phyloP scores from a whole-genome alignment of 2,329 filamentous ascomycete genomes.

The Teratosphaeria nubilosa region DNA sequence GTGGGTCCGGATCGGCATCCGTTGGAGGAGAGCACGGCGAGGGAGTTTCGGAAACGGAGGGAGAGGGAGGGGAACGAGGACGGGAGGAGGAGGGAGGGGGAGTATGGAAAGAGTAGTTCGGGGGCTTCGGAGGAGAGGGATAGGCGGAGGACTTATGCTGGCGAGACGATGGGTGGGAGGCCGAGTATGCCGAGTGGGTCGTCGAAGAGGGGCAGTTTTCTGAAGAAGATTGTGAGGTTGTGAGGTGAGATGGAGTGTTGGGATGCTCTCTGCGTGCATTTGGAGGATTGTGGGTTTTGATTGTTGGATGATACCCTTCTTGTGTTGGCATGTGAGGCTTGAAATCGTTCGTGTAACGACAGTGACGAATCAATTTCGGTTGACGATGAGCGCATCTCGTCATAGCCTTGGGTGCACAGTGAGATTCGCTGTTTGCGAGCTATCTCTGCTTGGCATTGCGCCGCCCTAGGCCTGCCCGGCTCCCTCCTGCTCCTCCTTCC shows the following conservation, averaged over 20 bases:
- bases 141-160: constrained; percentile 18
- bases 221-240: constrained; percentile 35
- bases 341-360: neutral
- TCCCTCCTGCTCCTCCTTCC: constrained; percentile 41
- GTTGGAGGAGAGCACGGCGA: constrained; percentile 19
- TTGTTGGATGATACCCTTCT: neutral
- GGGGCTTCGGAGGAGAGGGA: constrained; percentile 25
- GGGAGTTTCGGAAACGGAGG: constrained; percentile 20
- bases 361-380: neutral
- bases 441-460: too few species aligned
- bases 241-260: neutral
- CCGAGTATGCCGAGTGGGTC: constrained; percentile 21
- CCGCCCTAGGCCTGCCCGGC: neutral
- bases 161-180: constrained; percentile 21
- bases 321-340: neutral
- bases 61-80: constrained; percentile 12
- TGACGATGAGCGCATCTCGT: too few species aligned
- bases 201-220: constrained; percentile 35
- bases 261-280: neutral
- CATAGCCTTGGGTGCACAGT: too few species aligned
- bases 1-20: constrained; percentile 11
- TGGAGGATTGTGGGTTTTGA: neutral
- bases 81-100: constrained; percentile 7
- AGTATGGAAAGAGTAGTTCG: constrained; percentile 19
- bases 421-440: too few species aligned